A percentile compares a stretch with the other conserved stretches of the same genome.
These are phyloP conservation scores for Gaultheria prostrata DNA, from an alignment of 148 eudicot genomes.

Conservation along the genomic window DNA sequence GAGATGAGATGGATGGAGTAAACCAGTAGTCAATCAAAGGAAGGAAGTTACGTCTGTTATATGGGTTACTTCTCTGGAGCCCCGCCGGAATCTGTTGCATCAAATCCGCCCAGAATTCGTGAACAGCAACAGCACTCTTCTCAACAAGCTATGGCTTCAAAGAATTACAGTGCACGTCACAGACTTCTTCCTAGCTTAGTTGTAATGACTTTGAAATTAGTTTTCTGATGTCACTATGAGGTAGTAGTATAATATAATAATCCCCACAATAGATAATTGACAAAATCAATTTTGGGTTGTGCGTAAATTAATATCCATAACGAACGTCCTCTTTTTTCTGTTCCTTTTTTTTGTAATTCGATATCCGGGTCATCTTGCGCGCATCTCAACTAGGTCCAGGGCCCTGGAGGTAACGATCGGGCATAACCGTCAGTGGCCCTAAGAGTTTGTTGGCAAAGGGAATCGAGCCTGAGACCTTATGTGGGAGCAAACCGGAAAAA, in stretches of 20 bases:
- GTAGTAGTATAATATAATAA: background rate
- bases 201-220: background rate
- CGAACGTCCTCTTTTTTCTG: no score
- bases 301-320: background rate
- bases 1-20: background rate
- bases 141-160: background rate
- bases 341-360: no score
- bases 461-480: no score
- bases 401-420: no score
- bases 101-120: slow-evolving; percentile 14
- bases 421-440: accelerated
- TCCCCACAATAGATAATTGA: background rate
- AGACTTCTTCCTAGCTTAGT: background rate
- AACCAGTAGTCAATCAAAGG: slow-evolving; percentile 6
- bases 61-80: slow-evolving; percentile 8
- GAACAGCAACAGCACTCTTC: background rate
- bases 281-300: background rate
- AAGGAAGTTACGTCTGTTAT: slow-evolving; percentile 8
- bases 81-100: slow-evolving; percentile 17
- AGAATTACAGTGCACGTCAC: background rate
- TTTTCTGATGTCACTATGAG: background rate
- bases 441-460: no score
- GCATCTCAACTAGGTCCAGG: no score
- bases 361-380: accelerated
- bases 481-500: no score